Percentiles rank a stretch among this genome's conserved stretches.
Conservation (phyloP, 768 basidiomycete genomes). For the Lactarius evosmus region DNA sequence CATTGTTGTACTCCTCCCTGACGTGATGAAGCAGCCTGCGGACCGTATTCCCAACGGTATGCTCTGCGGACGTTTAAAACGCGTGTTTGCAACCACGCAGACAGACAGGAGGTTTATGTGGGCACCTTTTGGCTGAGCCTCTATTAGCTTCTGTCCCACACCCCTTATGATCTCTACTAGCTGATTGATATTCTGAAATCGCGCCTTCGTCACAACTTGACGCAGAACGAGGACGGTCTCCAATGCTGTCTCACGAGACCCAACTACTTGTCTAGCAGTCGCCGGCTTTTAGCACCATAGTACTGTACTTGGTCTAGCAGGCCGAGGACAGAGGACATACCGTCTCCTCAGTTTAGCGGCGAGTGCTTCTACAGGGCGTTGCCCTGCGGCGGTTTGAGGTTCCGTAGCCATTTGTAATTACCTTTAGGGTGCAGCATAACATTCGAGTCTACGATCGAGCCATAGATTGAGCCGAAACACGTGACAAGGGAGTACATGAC, state of each 20-base stretch:
- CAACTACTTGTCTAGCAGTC: conserved; percentile 74
- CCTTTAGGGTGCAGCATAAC: background rate
- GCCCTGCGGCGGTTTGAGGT: conserved; percentile 39
- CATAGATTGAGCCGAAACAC: background rate
- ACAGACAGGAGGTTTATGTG: conserved; percentile 1
- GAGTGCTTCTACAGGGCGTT: conserved; percentile 63
- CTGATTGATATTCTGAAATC: conserved; percentile 84
- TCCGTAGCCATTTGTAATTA: conserved; percentile 43
- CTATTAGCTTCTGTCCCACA: conserved; percentile 77
- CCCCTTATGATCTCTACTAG: conserved; percentile 73
- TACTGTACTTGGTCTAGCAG: conserved; percentile 8
- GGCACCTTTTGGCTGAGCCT: conserved; percentile 93
- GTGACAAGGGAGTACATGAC: background rate
- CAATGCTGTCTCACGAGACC: conserved; percentile 83
- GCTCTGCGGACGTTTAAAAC: conserved; percentile 51
- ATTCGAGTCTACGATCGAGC: background rate
- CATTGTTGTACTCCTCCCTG: conserved; percentile 90
- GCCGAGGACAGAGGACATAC: conserved; percentile 42
- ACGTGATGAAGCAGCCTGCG: conserved; percentile 91
- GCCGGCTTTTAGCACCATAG: conserved; percentile 25
- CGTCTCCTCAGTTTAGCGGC: conserved; percentile 68
- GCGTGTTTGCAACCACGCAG: conserved; percentile 17
- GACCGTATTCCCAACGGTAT: conserved; percentile 92
- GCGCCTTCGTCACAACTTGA: conserved; percentile 83
- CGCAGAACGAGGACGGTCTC: conserved; percentile 87